These are phyloP conservation scores for Buxus sempervirens DNA, from an alignment of 164 flowering plant genomes.

Conservation along the genomic window DNA sequence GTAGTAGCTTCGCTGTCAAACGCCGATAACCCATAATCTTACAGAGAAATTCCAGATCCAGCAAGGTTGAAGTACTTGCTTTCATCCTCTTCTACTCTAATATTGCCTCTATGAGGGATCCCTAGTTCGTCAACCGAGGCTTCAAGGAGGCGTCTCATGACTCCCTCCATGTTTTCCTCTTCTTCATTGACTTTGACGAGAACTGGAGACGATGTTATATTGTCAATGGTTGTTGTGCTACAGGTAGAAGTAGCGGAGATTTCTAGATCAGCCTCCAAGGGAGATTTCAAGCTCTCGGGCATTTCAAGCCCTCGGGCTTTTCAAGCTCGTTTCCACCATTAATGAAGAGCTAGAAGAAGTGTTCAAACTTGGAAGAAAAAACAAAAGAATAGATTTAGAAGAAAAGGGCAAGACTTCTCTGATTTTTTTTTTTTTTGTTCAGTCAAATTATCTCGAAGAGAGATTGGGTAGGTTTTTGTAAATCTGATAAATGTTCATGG, in stretches of 20 bases:
- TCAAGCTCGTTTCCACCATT: constrained; percentile 9
- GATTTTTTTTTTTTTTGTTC: no score
- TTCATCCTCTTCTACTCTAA: constrained; percentile 6
- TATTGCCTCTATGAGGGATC: constrained; percentile 37
- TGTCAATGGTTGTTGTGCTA: neutral
- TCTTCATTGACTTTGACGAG: neutral
- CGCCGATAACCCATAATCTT: constrained; percentile 49
- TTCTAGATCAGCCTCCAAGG: neutral
- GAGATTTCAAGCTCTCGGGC: constrained; percentile 11
- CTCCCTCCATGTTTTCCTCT: constrained; percentile 33
- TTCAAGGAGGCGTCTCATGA: constrained; percentile 65
- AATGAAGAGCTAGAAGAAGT: neutral
- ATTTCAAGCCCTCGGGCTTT: constrained; percentile 18
- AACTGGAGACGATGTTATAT: neutral
- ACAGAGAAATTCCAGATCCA: neutral
- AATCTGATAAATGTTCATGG: no score
- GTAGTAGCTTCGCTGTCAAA: constrained; percentile 62
- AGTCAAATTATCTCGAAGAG: no score
- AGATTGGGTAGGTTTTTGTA: no score
- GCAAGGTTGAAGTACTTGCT: constrained; percentile 1
- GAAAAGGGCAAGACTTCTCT: neutral
- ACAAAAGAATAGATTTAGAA: neutral
- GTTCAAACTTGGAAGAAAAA: neutral
- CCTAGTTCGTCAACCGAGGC: constrained; percentile 88
- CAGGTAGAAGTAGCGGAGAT: neutral